Evolutionary conservation across 306 rosid genomes (phyloP).

Genomic region (Potentilla sterilis): DNA sequence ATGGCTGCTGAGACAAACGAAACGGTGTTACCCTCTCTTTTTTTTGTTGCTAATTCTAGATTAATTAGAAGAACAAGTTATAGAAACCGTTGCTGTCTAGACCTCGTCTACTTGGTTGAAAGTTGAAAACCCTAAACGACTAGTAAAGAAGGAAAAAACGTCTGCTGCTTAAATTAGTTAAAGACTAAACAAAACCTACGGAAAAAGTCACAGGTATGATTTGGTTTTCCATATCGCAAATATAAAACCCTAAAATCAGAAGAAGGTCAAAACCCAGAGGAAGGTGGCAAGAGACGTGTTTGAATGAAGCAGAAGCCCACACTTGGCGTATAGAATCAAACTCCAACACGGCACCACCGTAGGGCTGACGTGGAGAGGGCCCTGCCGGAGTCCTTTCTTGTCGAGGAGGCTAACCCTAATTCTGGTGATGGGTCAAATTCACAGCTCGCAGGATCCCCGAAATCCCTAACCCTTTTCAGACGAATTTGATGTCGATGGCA

Average conservation of each 20-base stretch:
- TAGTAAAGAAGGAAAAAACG: not conserved
- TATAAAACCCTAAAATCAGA: not conserved
- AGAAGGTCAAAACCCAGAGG: not conserved
- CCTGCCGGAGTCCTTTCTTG: slow-evolving; percentile 38
- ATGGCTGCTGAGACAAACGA: not conserved
- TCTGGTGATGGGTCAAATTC: not conserved
- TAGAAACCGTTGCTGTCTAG: not conserved
- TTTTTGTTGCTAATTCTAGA: not conserved
- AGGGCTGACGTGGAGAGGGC: slow-evolving; percentile 58
- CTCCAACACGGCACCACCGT: slow-evolving; percentile 44
- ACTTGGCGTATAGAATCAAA: slow-evolving; percentile 42
- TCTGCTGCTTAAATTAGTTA: not conserved
- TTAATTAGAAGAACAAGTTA: not conserved
- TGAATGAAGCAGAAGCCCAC: slow-evolving; percentile 13
- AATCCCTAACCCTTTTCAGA: slow-evolving; percentile 30
- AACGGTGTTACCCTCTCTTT: not conserved
- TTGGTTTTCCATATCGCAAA: not conserved
- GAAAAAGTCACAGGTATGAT: slow-evolving; percentile 10
- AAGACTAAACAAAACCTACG: no score
- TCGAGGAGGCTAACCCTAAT: slow-evolving; percentile 28
- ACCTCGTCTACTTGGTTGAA: slow-evolving; percentile 1
- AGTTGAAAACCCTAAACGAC: slow-evolving; percentile 7
- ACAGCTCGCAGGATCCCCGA: not conserved
- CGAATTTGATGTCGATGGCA: not conserved
- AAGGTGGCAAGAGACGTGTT: slow-evolving; percentile 44